A percentile compares a stretch with the other conserved stretches of the same genome.
phyloP scores from a whole-genome alignment of 2,329 filamentous ascomycete species.

The Aspergillus fumigatiaffinis region DNA sequence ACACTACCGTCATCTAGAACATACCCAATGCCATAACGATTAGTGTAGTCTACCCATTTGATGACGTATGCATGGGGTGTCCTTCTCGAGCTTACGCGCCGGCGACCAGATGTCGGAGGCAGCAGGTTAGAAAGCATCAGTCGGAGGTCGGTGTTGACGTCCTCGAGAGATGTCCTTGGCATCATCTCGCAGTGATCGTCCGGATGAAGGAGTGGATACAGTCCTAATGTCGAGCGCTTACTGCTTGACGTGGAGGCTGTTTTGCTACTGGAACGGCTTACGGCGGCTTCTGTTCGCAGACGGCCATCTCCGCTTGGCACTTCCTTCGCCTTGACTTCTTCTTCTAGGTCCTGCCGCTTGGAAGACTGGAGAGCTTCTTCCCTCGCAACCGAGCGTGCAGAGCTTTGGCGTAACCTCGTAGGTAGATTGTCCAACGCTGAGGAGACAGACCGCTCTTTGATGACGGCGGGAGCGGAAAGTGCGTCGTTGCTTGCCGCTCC shows the following conservation, averaged over 20 bases:
- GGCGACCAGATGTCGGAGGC: slow-evolving; percentile 28
- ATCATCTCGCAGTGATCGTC: slow-evolving; percentile 36
- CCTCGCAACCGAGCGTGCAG: slow-evolving; percentile 5
- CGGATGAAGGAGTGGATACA: slow-evolving; percentile 35
- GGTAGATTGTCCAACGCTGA: slow-evolving; percentile 17
- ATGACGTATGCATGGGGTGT: slow-evolving; percentile 45
- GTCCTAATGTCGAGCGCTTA: slow-evolving; percentile 34
- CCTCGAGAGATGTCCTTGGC: slow-evolving; percentile 36
- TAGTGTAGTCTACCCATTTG: slow-evolving; percentile 53
- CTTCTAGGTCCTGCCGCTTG: slow-evolving; percentile 3
- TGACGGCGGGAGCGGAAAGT: slow-evolving; percentile 4
- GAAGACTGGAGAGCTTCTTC: not conserved
- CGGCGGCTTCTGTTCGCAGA: slow-evolving; percentile 12
- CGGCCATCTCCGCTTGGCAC: slow-evolving; percentile 3
- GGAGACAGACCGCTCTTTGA: slow-evolving; percentile 21
- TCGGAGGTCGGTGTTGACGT: slow-evolving; percentile 38
- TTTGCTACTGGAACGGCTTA: slow-evolving; percentile 27
- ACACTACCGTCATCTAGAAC: slow-evolving; percentile 49
- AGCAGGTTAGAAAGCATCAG: slow-evolving; percentile 36
- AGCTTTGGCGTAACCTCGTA: slow-evolving; percentile 9
- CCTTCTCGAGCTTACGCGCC: slow-evolving; percentile 25
- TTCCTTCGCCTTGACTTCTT: not conserved
- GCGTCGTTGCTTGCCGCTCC: slow-evolving; percentile 28
- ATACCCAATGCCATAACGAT: slow-evolving; percentile 50
- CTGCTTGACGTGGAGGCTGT: slow-evolving; percentile 16